These are phyloP conservation scores for Infundibulicybe gibba DNA, from an alignment of 768 basidiomycete genomes.

Conservation along the genomic window DNA sequence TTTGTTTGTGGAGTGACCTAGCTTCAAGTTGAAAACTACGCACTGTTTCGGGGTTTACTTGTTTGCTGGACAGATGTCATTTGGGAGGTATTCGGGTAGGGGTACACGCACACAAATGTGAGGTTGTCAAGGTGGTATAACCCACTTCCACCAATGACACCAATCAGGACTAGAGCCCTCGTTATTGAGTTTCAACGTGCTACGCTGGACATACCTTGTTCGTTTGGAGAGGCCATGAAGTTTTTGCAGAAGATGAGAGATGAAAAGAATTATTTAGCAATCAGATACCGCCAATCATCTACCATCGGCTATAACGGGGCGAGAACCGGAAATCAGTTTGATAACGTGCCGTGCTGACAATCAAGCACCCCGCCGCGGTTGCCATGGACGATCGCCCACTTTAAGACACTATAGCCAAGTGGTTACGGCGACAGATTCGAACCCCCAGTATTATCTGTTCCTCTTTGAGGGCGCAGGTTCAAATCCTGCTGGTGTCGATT, in stretches of 20 bases:
- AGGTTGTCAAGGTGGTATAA: constrained; percentile 92
- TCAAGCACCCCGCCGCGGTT: too few species aligned
- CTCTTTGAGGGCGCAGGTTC: constrained; percentile 19
- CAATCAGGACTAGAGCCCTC: constrained; percentile 59
- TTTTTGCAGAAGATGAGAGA: too few species aligned
- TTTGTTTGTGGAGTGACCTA: background rate
- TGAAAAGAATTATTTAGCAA: too few species aligned
- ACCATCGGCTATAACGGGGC: too few species aligned
- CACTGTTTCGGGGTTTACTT: constrained; percentile 81
- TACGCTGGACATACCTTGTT: too few species aligned
- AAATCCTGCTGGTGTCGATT: constrained; percentile 17
- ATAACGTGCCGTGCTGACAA: too few species aligned
- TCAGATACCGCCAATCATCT: too few species aligned
- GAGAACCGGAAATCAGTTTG: too few species aligned
- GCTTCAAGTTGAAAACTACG: constrained; percentile 15
- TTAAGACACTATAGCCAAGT: constrained; percentile 60
- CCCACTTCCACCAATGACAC: constrained; percentile 90
- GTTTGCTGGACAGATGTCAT: constrained; percentile 42
- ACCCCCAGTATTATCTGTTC: constrained; percentile 19
- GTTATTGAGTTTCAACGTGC: too few species aligned
- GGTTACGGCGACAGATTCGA: constrained; percentile 78
- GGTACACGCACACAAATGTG: constrained; percentile 67
- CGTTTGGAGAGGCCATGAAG: too few species aligned
- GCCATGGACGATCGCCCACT: background rate
- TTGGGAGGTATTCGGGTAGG: background rate